Evolutionary conservation across 2,329 filamentous ascomycete genomes (phyloP), one percentile per base, ranked within the genome.

Genomic region (Epichloe elymi): DNA sequence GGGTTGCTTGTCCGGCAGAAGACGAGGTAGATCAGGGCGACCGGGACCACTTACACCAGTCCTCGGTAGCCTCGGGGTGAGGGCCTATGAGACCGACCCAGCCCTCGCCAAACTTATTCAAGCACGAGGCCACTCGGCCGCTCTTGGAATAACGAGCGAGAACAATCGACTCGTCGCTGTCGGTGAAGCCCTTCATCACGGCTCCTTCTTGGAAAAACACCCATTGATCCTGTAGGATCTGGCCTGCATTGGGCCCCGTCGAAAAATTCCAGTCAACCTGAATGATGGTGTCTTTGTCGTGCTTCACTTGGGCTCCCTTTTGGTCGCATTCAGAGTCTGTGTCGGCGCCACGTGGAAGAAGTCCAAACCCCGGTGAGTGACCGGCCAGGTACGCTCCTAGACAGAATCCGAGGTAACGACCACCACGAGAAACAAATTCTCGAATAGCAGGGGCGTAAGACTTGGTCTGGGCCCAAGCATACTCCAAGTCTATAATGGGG

Each of bases 201-300:
- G 56, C 55, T 11, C 60, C 60, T 33, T 63, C 60, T 42, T 63
- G 60, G 43, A 61, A 63, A 33, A 58, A 63, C 6, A 60, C n/a
- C 60, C 60, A 61, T 10, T 54, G 49, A 26, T 54, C 48, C 40
- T 52, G 48, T 5, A 52, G 49, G 6, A 53, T 58, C 33, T 47
- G 46, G 17, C 59, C 58, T 7, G 54, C 49, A 7, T 48, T 37
- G 8, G 50, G 43, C 12, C 56, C 57, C 4, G 55, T 53, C 15
- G 48, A 51, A 42, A 61, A 61, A 0, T 50, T 51, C 58, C 60
- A 62, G 53, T 62, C 54, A 8, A 61, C 55, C 39, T 60, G 57
- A 14, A 60, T 58, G 5, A 60, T 37, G 11, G 58, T 56, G 45
- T 61, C 56, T 2, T 51, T 48, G 20, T 52, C 51, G 14, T 54